Conservation (phyloP, 176 grass and related monocot species). For the Elymus sibiricus region DNA sequence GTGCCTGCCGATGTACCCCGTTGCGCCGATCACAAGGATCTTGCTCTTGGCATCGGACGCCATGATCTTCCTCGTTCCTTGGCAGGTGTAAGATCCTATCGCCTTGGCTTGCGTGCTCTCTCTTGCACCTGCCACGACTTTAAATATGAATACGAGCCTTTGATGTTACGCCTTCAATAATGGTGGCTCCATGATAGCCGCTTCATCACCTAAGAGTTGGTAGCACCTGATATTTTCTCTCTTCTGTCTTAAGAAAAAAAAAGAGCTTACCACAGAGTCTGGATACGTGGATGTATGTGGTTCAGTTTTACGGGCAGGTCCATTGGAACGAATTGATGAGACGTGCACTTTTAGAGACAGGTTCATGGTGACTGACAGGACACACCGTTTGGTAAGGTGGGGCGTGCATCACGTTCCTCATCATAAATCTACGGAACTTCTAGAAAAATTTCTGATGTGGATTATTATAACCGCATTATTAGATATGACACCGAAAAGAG, state of each 20-base stretch:
- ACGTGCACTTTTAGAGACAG: background rate
- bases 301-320: background rate
- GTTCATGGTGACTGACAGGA: background rate
- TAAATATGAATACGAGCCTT: background rate
- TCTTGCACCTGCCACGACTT: background rate
- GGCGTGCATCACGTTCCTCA: background rate
- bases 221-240: no score
- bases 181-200: background rate
- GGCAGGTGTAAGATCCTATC: no score
- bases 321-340: background rate
- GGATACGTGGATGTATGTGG: background rate
- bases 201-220: no score
- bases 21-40: slow-evolving; percentile 60
- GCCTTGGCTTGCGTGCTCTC: background rate
- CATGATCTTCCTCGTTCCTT: background rate
- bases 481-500: background rate
- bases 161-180: background rate
- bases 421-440: background rate
- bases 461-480: background rate
- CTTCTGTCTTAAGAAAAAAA: no score
- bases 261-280: background rate
- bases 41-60: slow-evolving; percentile 23
- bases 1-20: slow-evolving; percentile 52
- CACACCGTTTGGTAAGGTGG: background rate
- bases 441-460: background rate